Conservation (phyloP, 148 eudicot genomes). For the Persicaria tinctoria region DNA sequence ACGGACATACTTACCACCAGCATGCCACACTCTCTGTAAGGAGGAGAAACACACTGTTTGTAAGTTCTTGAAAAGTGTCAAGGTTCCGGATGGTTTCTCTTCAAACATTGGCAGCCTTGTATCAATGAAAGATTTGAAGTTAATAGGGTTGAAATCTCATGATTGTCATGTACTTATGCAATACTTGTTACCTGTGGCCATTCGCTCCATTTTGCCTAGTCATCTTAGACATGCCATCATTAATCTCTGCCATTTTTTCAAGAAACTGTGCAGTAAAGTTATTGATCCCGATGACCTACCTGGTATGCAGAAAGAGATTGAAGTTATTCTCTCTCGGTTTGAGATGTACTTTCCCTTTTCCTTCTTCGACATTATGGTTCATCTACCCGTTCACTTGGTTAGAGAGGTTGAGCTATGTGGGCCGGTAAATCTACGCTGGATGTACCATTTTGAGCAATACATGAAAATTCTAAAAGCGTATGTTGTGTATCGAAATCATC, state of each 20-base stretch:
- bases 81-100: constrained; percentile 3
- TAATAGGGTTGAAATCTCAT: background rate
- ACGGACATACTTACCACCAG: too few species aligned
- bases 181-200: background rate
- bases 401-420: too few species aligned
- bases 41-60: background rate
- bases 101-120: constrained; percentile 1
- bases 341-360: too few species aligned
- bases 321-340: too few species aligned
- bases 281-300: background rate
- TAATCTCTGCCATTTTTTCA: background rate
- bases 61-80: background rate
- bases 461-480: too few species aligned
- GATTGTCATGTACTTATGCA: constrained; percentile 1
- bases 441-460: too few species aligned
- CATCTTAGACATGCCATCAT: background rate
- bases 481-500: too few species aligned
- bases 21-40: too few species aligned
- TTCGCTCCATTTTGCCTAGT: background rate
- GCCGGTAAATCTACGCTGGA: too few species aligned
- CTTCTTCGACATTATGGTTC: too few species aligned
- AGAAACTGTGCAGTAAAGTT: background rate
- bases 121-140: background rate
- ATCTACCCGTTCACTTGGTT: too few species aligned
- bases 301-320: too few species aligned